Evolutionary conservation across 345 rosid species (phyloP), one percentile per base, ranked within the genome.

Genomic region (Populus nigra): DNA sequence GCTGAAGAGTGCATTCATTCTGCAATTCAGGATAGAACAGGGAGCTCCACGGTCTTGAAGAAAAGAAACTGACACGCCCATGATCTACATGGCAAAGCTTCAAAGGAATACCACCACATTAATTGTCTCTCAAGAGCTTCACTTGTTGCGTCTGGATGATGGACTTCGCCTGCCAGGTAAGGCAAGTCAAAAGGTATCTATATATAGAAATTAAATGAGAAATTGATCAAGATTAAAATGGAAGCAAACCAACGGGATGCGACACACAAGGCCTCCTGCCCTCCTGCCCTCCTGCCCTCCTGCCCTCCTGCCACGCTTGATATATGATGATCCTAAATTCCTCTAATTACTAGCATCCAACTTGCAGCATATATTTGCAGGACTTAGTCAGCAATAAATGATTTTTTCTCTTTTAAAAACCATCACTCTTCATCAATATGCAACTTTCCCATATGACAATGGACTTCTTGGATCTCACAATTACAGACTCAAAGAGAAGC

Each of bases 31-130:
- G 92, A 88, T 31, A 90, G 79, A 36, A 78, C 65, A 43, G 90
- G 88, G 71, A 90, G 89, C 57, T 86, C 84, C 66, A 70, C 73
- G 47, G 62, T 87, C 55, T 55, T 72, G 69, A 91, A 87, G 76
- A 82, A 83, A 90, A 91, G 83, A 88, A 88, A 87, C 97, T 91
- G 41, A 85, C 88, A 41, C 90, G 91, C 5, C 96, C 94, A 11
- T 88, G 82, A 55, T 91, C 89, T 45, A 89, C 81, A 45, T 88
- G 91, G 80, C 93, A 91, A 29, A 91, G 83, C 84, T 77, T 90
- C 77, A 91, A 78, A 8, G 92, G 90, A 63, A 82, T 79, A 22
- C 74, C 72, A 11, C 87, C 82, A 61, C 86, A 73, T 59, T 81
- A 31, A 31, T 31, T 31, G 83, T 77, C 84, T 85, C 73, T 89